Base-by-base conservation (phyloP, 164 flowering plant genomes). In the Cinnamomum chago region DNA sequence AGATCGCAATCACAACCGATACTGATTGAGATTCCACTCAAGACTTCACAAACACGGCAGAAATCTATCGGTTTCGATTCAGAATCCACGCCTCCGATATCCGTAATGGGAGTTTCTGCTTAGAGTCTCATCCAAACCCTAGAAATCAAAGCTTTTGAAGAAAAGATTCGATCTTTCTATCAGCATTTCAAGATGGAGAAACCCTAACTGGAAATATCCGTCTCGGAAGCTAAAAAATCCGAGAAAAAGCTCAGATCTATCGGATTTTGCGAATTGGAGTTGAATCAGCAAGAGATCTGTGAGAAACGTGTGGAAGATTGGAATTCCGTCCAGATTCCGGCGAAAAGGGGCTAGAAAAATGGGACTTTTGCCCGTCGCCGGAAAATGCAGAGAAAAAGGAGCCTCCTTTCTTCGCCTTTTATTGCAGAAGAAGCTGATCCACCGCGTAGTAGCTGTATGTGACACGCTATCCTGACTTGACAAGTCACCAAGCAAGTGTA, bases 271-370 rank as follows among this genome's bases (percentile, higher is more conserved):
- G 20, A 58, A 74, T 30, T 52, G 17, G 65, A 13, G n/a, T 20
- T 51, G 69, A 55, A 28, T 27, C 65, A 27, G 47, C 9, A 35
- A 33, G 3, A 2, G 27, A 9, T 67, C 28, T n/a, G 47, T 15
- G 11, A 35, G 28, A 67, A 28, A 3, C 11, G 10, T 6, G 28
- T 67, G 6, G 10, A 1, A 68, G 55, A 47, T 47, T 3, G 55
- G 3, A 25, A n/a, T 60, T 58, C 58, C 55, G 58, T 20, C 35
- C 58, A 70, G 77, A 75, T 75, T 67, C 71, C 70, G 79, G 58
- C 75, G 40, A 67, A 35, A 55, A 40, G 28, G 18, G 15, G 30
- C 18, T 50, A 55, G 55, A 28, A 20, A 51, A 35, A 12, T 20
- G 20, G 11, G 6, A 72, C 2, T 35, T 55, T 30, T 28, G 47